Conservation (phyloP, 2,329 filamentous ascomycete genomes). For the Sclerotiophoma versabilis region DNA sequence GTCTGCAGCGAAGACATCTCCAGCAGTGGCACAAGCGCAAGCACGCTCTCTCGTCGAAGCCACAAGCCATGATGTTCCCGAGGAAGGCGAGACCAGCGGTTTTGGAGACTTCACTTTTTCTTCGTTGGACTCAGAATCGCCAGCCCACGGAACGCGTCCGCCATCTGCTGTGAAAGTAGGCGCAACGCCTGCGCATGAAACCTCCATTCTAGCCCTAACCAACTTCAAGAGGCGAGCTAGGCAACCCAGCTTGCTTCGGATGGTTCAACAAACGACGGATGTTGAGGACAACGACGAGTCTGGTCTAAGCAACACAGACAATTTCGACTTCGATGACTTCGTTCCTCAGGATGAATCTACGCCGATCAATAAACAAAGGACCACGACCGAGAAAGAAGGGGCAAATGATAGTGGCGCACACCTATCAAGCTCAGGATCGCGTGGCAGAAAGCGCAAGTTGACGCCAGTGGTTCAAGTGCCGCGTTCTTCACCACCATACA, state of each 20-base stretch:
- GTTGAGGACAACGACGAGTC: constrained; percentile 55
- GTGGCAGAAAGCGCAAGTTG: constrained; percentile 50
- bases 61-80: constrained; percentile 15
- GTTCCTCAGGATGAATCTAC: constrained; percentile 73
- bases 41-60: constrained; percentile 5
- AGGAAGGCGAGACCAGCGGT: constrained; percentile 38
- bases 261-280: constrained; percentile 55
- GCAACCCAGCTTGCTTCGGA: constrained; percentile 58
- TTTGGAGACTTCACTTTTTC: constrained; percentile 45
- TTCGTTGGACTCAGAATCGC: constrained; percentile 44
- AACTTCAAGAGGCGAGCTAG: constrained; percentile 59
- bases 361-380: constrained; percentile 60
- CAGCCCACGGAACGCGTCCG: constrained; percentile 47
- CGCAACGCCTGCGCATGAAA: constrained; percentile 54
- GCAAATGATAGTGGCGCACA: constrained; percentile 38
- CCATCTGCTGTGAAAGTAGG: constrained; percentile 54
- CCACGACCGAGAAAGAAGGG: constrained; percentile 35
- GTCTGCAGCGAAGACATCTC: constrained; percentile 24
- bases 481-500: constrained; percentile 48
- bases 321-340: constrained; percentile 54
- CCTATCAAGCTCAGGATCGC: constrained; percentile 42
- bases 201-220: constrained; percentile 57
- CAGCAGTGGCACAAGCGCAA: constrained; percentile 9
- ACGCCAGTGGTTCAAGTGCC: constrained; percentile 48
- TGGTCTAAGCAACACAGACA: constrained; percentile 53